Percentiles rank a stretch among this genome's conserved stretches.
These are phyloP conservation scores for Penicillium cinerascens DNA, from an alignment of 495 filamentous ascomycete genomes.

Conservation along the genomic window DNA sequence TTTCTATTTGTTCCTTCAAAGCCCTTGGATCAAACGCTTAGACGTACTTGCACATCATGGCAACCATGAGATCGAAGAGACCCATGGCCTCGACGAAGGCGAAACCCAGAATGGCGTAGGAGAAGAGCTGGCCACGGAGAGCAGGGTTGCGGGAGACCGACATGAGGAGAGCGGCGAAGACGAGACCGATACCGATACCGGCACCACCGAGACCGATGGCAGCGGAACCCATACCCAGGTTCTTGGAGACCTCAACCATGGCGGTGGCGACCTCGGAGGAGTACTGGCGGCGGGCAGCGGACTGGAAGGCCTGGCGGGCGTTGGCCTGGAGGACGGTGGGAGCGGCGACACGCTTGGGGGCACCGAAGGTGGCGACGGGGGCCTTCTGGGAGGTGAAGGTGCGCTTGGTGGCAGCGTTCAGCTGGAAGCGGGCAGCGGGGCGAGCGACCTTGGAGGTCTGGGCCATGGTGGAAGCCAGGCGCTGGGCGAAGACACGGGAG, in stretches of 20 bases:
- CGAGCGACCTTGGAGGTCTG: conserved; percentile 65
- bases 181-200: conserved; percentile 89
- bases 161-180: conserved; percentile 82
- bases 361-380: conserved; percentile 45
- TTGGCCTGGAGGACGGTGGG: conserved; percentile 57
- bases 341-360: conserved; percentile 65
- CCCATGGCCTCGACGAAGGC: conserved; percentile 92
- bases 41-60: conserved; percentile 75
- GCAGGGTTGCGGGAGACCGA: conserved; percentile 85
- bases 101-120: conserved; percentile 90
- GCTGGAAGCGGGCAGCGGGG: conserved; percentile 59
- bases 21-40: conserved; percentile 31
- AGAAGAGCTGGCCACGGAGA: conserved; percentile 87
- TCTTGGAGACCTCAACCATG: conserved; percentile 85
- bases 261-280: conserved; percentile 77
- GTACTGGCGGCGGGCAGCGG: conserved; percentile 62
- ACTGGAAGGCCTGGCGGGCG: conserved; percentile 61
- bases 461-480: conserved; percentile 74
- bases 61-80: conserved; percentile 92
- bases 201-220: conserved; percentile 88
- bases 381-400: conserved; percentile 55
- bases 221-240: conserved; percentile 79
- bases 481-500: conserved; percentile 66
- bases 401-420: conserved; percentile 63
- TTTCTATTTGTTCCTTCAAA: conserved; percentile 14